Evolutionary conservation across 2,329 filamentous ascomycete genomes (phyloP).

Genomic region (Calonectria leucothoes): DNA sequence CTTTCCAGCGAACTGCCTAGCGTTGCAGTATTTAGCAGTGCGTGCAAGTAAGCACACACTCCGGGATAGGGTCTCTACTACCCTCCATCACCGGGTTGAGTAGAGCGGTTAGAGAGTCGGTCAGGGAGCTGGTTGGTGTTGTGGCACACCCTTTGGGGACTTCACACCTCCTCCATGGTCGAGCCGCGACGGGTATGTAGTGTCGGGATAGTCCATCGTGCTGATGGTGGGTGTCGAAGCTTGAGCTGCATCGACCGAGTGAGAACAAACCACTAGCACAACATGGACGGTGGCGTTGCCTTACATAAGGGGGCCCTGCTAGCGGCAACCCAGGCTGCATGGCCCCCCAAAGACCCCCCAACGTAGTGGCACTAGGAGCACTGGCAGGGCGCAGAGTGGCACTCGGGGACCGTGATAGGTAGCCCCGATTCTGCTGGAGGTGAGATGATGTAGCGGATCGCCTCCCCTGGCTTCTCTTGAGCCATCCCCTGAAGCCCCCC

Average conservation of each 20-base stretch:
- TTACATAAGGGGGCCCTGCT: conserved; percentile 31
- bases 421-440: conserved; percentile 18
- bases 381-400: conserved; percentile 5
- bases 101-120: not conserved
- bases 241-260: not conserved
- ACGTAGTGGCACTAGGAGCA: conserved; percentile 5
- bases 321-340: conserved; percentile 5
- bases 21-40: not conserved
- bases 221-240: conserved; percentile 1
- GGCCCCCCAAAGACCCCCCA: not conserved
- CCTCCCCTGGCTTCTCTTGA: conserved; percentile 3
- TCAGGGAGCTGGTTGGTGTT: conserved; percentile 14
- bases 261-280: conserved; percentile 3
- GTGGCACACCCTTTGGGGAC: conserved; percentile 1
- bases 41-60: not conserved
- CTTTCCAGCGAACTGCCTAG: not conserved
- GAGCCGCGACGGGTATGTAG: conserved; percentile 6
- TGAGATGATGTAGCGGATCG: conserved; percentile 14
- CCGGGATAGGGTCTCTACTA: conserved; percentile 4
- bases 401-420: conserved; percentile 14
- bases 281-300: conserved; percentile 37
- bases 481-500: conserved; percentile 7
- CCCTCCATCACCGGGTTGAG: conserved; percentile 5
- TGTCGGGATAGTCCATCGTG: conserved; percentile 1
- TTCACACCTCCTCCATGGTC: not conserved